A percentile compares a stretch with the other conserved stretches of the same genome.
Conservation (phyloP, 768 basidiomycete genomes). For the Suillus brevipes region DNA sequence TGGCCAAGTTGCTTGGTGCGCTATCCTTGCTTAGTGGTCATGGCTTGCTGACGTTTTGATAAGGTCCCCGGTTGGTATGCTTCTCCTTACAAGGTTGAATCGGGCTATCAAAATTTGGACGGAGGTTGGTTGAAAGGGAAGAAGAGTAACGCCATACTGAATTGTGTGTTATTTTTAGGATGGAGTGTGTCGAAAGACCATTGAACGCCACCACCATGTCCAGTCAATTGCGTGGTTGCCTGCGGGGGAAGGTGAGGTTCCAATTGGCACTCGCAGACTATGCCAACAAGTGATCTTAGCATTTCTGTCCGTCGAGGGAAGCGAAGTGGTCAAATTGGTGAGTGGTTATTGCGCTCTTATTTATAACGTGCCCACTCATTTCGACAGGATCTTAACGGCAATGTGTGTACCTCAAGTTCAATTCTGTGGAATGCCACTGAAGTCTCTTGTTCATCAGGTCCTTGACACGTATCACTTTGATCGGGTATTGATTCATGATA, state of each 20-base stretch:
- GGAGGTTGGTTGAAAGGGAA: constrained; percentile 40
- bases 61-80: constrained; percentile 65
- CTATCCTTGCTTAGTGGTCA: not conserved
- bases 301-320: constrained; percentile 72
- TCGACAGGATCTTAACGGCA: constrained; percentile 57
- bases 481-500: constrained; percentile 65
- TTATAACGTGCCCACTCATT: constrained; percentile 10
- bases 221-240: constrained; percentile 73
- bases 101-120: constrained; percentile 74
- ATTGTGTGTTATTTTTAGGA: constrained; percentile 40
- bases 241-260: constrained; percentile 50
- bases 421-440: not conserved
- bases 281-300: constrained; percentile 35
- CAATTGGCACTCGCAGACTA: not conserved
- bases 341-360: constrained; percentile 15
- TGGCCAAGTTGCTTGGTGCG: constrained; percentile 73
- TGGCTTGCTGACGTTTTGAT: constrained; percentile 5
- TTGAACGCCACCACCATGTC: constrained; percentile 54
- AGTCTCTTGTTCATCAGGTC: constrained; percentile 36
- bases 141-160: too few species aligned
- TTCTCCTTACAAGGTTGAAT: constrained; percentile 63
- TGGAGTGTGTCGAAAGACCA: constrained; percentile 66
- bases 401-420: constrained; percentile 35
- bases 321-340: constrained; percentile 60
- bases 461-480: constrained; percentile 60